Conservation (phyloP, 1,284 basidiomycete genomes). For the Hortiboletus rubellus region DNA sequence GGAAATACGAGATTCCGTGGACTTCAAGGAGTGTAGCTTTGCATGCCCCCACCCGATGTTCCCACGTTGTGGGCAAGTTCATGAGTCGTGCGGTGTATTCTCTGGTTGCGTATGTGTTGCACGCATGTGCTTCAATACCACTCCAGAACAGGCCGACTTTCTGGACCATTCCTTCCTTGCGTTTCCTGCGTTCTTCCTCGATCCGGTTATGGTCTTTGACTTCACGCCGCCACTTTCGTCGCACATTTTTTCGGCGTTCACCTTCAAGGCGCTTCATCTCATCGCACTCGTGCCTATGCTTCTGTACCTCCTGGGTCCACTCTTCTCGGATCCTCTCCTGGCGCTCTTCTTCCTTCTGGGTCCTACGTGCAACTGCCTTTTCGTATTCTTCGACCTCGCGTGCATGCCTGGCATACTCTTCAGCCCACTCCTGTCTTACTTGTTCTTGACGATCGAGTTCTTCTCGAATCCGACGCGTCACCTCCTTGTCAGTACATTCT, state of each 20-base stretch:
- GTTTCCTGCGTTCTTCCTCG: slow-evolving; percentile 10
- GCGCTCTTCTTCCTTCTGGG: slow-evolving; percentile 5
- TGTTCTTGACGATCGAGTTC: too few species aligned
- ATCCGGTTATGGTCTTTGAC: slow-evolving; percentile 13
- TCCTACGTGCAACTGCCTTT: neutral
- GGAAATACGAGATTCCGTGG: slow-evolving; percentile 26
- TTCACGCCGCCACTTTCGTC: slow-evolving; percentile 12
- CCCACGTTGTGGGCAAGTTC: slow-evolving; percentile 24
- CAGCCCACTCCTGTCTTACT: too few species aligned
- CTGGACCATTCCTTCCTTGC: slow-evolving; percentile 21
- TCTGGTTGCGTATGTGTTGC: slow-evolving; percentile 27
- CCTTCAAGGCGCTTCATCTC: slow-evolving; percentile 13
- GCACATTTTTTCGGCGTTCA: slow-evolving; percentile 2
- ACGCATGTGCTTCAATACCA: slow-evolving; percentile 17
- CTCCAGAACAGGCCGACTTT: slow-evolving; percentile 28
- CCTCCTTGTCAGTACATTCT: slow-evolving; percentile 14
- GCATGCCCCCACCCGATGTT: slow-evolving; percentile 26
- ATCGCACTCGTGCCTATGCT: slow-evolving; percentile 2
- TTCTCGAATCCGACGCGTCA: too few species aligned
- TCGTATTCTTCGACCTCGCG: slow-evolving; percentile 4
- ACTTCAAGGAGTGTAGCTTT: slow-evolving; percentile 23
- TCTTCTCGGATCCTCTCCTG: slow-evolving; percentile 3
- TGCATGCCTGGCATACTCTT: too few species aligned
- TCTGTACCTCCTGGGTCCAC: slow-evolving; percentile 10
- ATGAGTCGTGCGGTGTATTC: slow-evolving; percentile 26